These are phyloP conservation scores for Sutorius eximius DNA, from an alignment of 1,284 basidiomycete genomes.

Conservation along the genomic window DNA sequence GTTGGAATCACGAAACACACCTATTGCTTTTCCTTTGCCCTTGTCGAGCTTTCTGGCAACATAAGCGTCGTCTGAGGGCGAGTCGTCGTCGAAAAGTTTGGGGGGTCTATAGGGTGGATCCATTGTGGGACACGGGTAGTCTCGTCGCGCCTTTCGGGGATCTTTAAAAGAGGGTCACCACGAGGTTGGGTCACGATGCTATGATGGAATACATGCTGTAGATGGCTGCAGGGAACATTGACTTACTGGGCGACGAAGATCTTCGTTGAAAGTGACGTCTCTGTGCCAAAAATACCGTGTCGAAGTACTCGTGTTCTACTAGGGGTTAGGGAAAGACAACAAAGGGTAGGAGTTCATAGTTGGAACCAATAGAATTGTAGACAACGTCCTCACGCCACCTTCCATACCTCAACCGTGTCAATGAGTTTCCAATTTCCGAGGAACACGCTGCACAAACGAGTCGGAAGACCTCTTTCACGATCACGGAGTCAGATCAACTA, in stretches of 20 bases:
- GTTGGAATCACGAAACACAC: constrained; percentile 1
- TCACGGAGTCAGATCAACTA: too few relatives aligned
- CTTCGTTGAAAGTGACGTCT: constrained; percentile 4
- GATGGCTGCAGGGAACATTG: background rate
- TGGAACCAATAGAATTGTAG: background rate
- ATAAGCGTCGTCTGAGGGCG: background rate
- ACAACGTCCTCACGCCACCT: background rate
- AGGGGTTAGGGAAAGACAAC: background rate
- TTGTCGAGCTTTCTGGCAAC: constrained; percentile 17
- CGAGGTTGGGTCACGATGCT: constrained; percentile 6
- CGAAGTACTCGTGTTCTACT: constrained; percentile 2
- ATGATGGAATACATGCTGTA: constrained; percentile 6
- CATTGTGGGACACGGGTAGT: constrained; percentile 6
- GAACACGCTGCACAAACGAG: background rate
- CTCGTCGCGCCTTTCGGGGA: background rate
- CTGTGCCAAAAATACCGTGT: constrained; percentile 2
- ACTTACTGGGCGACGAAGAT: constrained; percentile 14
- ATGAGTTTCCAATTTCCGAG: too few relatives aligned
- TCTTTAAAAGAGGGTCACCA: constrained; percentile 11
- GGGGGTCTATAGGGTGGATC: constrained; percentile 11
- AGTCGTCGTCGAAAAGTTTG: constrained; percentile 11
- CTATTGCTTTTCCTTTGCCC: constrained; percentile 25
- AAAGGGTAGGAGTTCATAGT: background rate
- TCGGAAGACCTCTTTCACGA: background rate
- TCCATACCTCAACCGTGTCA: background rate